Percentiles rank a stretch among this genome's conserved stretches.
Evolutionary conservation across 148 eudicot genomes (phyloP).

Genomic region (Cornus kousa): DNA sequence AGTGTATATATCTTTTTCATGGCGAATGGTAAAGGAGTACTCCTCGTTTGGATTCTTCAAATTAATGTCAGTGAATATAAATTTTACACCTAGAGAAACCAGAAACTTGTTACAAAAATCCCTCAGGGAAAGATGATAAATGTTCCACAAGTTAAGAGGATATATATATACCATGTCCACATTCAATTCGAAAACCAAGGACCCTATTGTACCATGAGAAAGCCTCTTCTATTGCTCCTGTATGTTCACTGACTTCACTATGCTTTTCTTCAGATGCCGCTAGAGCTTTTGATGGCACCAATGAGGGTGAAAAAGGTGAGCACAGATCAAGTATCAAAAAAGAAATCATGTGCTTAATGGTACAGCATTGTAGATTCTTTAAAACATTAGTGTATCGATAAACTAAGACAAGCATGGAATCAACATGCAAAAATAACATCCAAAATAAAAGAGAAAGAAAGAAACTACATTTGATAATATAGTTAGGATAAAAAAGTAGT

Average conservation of each 20-base stretch:
- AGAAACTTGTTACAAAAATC: constrained; percentile 10
- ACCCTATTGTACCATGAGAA: constrained; percentile 80
- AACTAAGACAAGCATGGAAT: not conserved
- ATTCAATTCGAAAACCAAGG: constrained; percentile 84
- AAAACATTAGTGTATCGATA: not conserved
- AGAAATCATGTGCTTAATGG: not conserved
- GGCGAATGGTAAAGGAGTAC: constrained; percentile 74
- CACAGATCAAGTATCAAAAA: constrained; percentile 1
- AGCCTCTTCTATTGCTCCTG: constrained; percentile 69
- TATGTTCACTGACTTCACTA: constrained; percentile 32
- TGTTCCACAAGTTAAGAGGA: not conserved
- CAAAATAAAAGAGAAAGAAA: not conserved
- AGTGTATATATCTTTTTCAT: constrained; percentile 59
- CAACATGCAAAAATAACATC: not conserved
- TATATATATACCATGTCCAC: constrained; percentile 67
- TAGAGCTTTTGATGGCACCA: constrained; percentile 44
- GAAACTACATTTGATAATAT: not conserved
- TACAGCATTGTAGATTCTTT: not conserved
- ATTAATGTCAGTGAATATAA: constrained; percentile 64
- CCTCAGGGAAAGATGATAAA: not conserved
- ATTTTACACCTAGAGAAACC: constrained; percentile 65
- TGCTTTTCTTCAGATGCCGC: constrained; percentile 52
- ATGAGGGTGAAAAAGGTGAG: not conserved
- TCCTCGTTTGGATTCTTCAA: constrained; percentile 55
- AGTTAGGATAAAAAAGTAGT: not conserved